A percentile compares a stretch with the other conserved stretches of the same genome.
These are phyloP conservation scores for Starmerella bacillaris DNA, from an alignment of 805 yeast species.

Conservation along the genomic window DNA sequence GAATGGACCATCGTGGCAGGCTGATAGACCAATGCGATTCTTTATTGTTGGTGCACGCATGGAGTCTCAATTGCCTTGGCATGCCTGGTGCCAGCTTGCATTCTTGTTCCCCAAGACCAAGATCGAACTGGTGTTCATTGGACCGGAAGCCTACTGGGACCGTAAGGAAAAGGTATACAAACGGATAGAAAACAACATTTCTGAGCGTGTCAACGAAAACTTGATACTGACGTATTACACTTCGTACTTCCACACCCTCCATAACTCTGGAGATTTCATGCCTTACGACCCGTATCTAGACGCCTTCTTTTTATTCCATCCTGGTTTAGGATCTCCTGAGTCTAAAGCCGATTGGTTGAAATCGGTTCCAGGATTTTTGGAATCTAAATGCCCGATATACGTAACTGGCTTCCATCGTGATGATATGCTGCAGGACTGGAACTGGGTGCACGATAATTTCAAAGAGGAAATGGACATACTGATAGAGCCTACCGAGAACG, in stretches of 20 bases:
- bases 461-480: conserved; percentile 60
- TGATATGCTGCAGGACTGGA: conserved; percentile 53
- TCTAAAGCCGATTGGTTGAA: conserved; percentile 65
- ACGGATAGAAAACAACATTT: conserved; percentile 33
- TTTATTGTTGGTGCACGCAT: conserved; percentile 84
- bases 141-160: conserved; percentile 80
- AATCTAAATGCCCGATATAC: conserved; percentile 81
- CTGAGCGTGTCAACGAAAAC: conserved; percentile 54
- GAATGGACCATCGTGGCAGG: conserved; percentile 33
- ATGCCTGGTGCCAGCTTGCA: conserved; percentile 86
- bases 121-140: conserved; percentile 79
- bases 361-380: conserved; percentile 69
- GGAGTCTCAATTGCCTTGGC: conserved; percentile 84
- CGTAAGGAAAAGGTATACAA: conserved; percentile 45
- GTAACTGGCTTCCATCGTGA: conserved; percentile 74
- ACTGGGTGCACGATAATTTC: conserved; percentile 49
- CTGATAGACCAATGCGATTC: conserved; percentile 75
- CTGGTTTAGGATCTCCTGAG: conserved; percentile 77
- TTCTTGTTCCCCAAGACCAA: conserved; percentile 66
- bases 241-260: conserved; percentile 75
- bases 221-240: conserved; percentile 69
- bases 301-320: conserved; percentile 84
- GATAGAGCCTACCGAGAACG: conserved; percentile 53
- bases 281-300: conserved; percentile 97
- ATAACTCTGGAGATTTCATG: conserved; percentile 84